These are phyloP conservation scores for Tetrahymena elliotti DNA, from an alignment of 73 alveolate genomes.

Conservation along the genomic window DNA sequence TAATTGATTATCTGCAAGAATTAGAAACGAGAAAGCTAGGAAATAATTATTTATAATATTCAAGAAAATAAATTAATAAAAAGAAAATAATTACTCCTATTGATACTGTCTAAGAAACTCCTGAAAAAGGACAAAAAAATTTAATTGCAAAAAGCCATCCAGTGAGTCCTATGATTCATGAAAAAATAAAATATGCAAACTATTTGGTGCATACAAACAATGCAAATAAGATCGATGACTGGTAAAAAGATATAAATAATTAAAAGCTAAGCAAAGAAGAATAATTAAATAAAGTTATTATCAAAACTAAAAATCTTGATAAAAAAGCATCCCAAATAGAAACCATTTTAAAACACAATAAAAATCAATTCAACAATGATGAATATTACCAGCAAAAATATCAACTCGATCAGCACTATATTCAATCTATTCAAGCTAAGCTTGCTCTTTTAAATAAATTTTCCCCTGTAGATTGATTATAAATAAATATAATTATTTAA, in stretches of 20 bases:
- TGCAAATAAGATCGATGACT: background rate
- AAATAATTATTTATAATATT: background rate
- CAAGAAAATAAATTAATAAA: background rate
- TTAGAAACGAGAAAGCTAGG: background rate
- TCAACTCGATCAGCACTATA: background rate
- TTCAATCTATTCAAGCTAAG: background rate
- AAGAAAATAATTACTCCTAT: background rate
- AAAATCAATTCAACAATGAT: background rate
- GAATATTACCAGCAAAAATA: background rate
- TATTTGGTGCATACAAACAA: background rate
- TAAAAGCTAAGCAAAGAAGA: background rate
- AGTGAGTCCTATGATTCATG: background rate
- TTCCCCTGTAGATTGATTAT: background rate
- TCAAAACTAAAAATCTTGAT: background rate
- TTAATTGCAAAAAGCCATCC: background rate
- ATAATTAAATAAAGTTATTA: background rate
- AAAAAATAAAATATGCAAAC: background rate
- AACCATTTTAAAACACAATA: background rate
- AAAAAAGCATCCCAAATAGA: background rate
- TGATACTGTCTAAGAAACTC: background rate
- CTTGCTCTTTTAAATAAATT: background rate
- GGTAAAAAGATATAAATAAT: background rate
- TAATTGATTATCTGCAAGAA: background rate
- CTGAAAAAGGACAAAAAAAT: background rate
- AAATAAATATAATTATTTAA: no score